Evolutionary conservation across 768 basidiomycete species (phyloP), one percentile per base, ranked within the genome.

Genomic region (Wakefieldia striispora): DNA sequence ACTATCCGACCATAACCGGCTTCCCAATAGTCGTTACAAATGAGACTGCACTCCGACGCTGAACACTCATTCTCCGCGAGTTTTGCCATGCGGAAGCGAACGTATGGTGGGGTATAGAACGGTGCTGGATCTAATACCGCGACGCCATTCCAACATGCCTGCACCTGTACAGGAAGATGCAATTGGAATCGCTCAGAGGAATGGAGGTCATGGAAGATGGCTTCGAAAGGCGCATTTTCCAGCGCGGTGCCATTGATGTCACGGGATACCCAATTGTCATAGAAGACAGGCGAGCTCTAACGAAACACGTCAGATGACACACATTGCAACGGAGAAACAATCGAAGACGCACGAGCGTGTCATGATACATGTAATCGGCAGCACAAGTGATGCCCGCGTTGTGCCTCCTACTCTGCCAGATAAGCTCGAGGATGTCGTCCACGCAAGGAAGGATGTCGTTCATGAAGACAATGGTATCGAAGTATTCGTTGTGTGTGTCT

Each of bases 351-450:
- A 83, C 88, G 55, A 97, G 88, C 40, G 95, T 94, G 26, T 94
- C 83, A 72, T 99, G 97, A 72, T 90, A 99, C 93, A 99, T 98
- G 73, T 99, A 99, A 66, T 99, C 95, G 1, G 94, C 85, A 0
- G 95, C 97, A 60, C 97, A 98, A 10, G 97, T 98, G 67, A 98
- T 95, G 14, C 95, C 95, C 1, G 97, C 97, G 69, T 97, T 98
- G 70, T 98, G 94, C 48, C 74, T 70, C 43, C 97, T 77, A 61
- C 82, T 85, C 70, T 99, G 97, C 88, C 87, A 97, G 65, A 99
- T 95, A 63, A 99, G 83, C 72, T 99, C 97, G 61, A 99, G 83
- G 49, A 99, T 72, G 71, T 99, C 97, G 69, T 99, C 97, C 33
- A 97, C 84, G 70, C 97, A 99, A 19, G 97, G 97, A 10, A 99